phyloP scores from a whole-genome alignment of 306 rosid genomes.

The Coriaria nepalensis region DNA sequence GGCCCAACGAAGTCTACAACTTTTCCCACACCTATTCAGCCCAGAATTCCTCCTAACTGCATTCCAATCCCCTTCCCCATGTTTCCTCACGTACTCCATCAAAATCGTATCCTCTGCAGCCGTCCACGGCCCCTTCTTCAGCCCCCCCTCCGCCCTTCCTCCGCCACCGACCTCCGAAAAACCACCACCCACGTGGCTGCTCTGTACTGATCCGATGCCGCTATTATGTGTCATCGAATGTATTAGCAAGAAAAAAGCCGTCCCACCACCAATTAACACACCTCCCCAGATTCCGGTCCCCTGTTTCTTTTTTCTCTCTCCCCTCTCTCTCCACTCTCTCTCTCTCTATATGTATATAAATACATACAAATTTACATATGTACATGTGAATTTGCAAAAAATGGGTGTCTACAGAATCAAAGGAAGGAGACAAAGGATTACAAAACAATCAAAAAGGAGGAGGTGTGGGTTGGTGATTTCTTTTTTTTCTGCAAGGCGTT shows the following conservation, averaged over 20 bases:
- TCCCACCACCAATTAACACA: too few relatives aligned
- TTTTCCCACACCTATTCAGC: constrained; percentile 74
- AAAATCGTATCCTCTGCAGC: constrained; percentile 58
- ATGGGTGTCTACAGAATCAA: too few relatives aligned
- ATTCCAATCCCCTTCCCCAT: constrained; percentile 92
- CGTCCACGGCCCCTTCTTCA: constrained; percentile 93
- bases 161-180: constrained; percentile 5
- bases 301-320: too few relatives aligned
- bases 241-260: background rate
- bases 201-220: background rate
- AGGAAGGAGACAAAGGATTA: too few relatives aligned
- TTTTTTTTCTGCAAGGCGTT: too few relatives aligned
- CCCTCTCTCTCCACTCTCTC: too few relatives aligned
- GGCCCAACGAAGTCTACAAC: constrained; percentile 94
- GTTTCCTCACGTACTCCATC: constrained; percentile 62
- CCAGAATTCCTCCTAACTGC: constrained; percentile 57
- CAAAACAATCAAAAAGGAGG: too few relatives aligned
- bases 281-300: too few relatives aligned
- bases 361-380: too few relatives aligned
- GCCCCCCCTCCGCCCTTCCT: constrained; percentile 12
- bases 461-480: too few relatives aligned
- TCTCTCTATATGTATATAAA: too few relatives aligned
- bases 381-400: too few relatives aligned
- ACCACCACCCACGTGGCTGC: constrained; percentile 13
- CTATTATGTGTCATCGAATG: constrained; percentile 5